phyloP scores from a whole-genome alignment of 1,139 yeast genomes.

The Protomyces inouyei region DNA sequence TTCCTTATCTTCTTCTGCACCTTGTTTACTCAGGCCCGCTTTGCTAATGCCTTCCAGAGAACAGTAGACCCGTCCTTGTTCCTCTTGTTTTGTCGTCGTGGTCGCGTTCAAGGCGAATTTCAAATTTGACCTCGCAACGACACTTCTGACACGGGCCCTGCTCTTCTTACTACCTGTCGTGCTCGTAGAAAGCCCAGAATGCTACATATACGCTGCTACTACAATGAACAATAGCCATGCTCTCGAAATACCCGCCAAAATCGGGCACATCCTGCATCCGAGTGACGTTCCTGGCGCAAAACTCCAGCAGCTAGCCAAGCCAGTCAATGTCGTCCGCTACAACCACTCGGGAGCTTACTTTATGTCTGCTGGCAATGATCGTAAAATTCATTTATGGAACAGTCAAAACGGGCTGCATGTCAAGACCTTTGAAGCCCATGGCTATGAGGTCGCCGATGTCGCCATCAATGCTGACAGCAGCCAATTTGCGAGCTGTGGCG shows the following conservation, averaged over 20 bases:
- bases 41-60: no score
- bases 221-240: background rate
- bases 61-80: no score
- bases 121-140: no score
- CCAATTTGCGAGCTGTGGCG: constrained; percentile 41
- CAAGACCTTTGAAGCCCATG: constrained; percentile 34
- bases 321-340: constrained; percentile 38
- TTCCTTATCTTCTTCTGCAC: background rate
- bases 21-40: no score
- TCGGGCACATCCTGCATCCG: constrained; percentile 10
- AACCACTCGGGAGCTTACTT: constrained; percentile 38
- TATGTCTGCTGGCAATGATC: constrained; percentile 41
- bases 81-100: no score
- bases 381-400: constrained; percentile 38
- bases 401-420: constrained; percentile 33
- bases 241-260: background rate
- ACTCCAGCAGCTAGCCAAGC: constrained; percentile 10
- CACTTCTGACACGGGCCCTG: no score
- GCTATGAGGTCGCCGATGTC: constrained; percentile 40
- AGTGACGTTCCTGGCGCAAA: constrained; percentile 2
- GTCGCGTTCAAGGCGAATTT: no score
- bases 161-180: no score
- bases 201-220: background rate
- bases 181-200: no score
- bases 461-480: constrained; percentile 38